Evolutionary conservation across 2,329 filamentous ascomycete genomes (phyloP).

Genomic region (Aulographum hederae): DNA sequence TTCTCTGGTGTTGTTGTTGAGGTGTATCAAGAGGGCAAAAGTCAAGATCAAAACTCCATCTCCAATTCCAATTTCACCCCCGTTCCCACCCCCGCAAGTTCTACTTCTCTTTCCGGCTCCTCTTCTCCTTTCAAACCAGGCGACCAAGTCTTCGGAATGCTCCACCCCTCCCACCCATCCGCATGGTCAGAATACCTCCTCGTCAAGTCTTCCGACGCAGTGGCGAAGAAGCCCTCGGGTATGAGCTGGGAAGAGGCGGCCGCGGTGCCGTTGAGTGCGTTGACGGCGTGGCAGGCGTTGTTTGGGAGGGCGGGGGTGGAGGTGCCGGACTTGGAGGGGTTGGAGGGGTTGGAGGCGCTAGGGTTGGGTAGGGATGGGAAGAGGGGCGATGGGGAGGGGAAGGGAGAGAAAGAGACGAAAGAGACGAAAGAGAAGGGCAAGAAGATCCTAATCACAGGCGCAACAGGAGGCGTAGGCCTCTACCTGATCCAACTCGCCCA

Average conservation of each 20-base stretch:
- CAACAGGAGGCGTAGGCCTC: constrained; percentile 20
- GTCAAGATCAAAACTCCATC: no score
- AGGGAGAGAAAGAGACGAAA: constrained; percentile 6
- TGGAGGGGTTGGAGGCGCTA: constrained; percentile 7
- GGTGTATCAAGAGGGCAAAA: no score
- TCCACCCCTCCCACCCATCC: background rate
- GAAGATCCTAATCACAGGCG: constrained; percentile 21
- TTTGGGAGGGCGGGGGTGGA: constrained; percentile 13
- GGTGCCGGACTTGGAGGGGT: background rate
- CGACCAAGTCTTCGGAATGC: constrained; percentile 10
- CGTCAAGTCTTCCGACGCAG: constrained; percentile 18
- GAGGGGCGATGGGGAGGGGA: constrained; percentile 22
- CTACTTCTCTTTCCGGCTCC: no score
- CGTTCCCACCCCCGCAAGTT: no score
- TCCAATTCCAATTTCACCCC: no score
- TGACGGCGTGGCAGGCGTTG: constrained; percentile 26
- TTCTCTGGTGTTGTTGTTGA: no score
- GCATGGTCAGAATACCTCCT: constrained; percentile 17
- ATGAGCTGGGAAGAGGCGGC: constrained; percentile 19
- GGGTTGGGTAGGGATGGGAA: constrained; percentile 11
- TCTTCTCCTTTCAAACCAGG: constrained; percentile 22
- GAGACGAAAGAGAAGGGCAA: constrained; percentile 5
- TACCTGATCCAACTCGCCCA: constrained; percentile 24
- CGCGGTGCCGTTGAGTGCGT: constrained; percentile 19
- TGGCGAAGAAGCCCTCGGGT: constrained; percentile 17